Percentiles rank a stretch among this genome's conserved stretches.
Conservation (phyloP, 495 filamentous ascomycete genomes). For the Penicillium daleae region DNA sequence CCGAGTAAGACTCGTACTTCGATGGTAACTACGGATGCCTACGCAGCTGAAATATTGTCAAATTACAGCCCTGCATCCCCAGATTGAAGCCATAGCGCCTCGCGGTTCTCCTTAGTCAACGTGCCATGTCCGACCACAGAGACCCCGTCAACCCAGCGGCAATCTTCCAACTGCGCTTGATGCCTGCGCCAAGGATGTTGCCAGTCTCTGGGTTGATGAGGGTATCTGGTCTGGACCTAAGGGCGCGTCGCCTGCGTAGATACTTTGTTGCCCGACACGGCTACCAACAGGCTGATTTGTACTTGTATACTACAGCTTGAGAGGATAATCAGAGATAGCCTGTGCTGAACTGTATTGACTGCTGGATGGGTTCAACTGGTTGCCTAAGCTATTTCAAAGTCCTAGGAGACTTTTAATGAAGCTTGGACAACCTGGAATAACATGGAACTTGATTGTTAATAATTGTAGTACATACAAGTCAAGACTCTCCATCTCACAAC, state of each 20-base stretch:
- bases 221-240: slow-evolving; percentile 31
- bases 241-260: neutral
- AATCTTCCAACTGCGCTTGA: slow-evolving; percentile 45
- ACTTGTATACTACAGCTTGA: neutral
- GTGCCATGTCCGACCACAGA: slow-evolving; percentile 16
- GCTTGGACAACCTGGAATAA: no score
- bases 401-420: no score
- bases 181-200: slow-evolving; percentile 49
- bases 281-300: neutral
- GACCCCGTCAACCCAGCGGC: slow-evolving; percentile 10
- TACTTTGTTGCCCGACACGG: neutral
- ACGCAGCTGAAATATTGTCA: slow-evolving; percentile 29
- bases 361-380: no score
- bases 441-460: no score
- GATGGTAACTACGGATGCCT: neutral
- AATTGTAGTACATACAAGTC: no score
- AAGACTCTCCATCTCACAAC: no score
- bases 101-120: slow-evolving; percentile 18
- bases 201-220: slow-evolving; percentile 43
- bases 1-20: neutral
- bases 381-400: no score
- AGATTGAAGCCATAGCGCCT: slow-evolving; percentile 57
- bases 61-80: slow-evolving; percentile 47
- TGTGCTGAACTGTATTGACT: neutral
- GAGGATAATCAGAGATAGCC: neutral